phyloP scores from a whole-genome alignment of 1,139 yeast genomes.

The Hyphopichia pseudoburtonii region DNA sequence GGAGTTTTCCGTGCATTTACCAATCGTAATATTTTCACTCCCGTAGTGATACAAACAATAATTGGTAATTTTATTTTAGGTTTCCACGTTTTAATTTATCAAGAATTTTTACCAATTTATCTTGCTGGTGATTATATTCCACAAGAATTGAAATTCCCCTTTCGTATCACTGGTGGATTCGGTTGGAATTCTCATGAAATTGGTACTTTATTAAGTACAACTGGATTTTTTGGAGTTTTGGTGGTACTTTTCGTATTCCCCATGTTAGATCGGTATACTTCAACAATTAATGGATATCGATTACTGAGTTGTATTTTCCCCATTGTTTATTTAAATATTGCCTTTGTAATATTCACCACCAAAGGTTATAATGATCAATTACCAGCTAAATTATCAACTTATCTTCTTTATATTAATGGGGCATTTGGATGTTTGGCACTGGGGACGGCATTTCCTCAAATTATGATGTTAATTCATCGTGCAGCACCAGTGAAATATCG shows the following conservation, averaged over 20 bases:
- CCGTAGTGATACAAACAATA: conserved; percentile 41
- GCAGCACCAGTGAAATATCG: conserved; percentile 49
- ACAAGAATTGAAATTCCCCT: conserved; percentile 37
- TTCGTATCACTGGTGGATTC: conserved; percentile 29
- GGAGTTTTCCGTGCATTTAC: conserved; percentile 2
- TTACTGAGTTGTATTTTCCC: conserved; percentile 45
- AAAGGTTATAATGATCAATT: conserved; percentile 26
- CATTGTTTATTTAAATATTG: conserved; percentile 46
- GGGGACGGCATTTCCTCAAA: conserved; percentile 2
- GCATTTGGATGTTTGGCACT: conserved; percentile 20
- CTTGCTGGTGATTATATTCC: conserved; percentile 48
- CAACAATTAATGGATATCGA: conserved; percentile 45
- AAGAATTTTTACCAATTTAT: conserved; percentile 61
- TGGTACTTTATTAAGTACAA: conserved; percentile 53
- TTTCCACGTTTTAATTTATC: conserved; percentile 50
- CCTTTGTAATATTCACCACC: conserved; percentile 48
- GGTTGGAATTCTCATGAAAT: conserved; percentile 45
- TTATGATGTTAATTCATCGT: conserved; percentile 42
- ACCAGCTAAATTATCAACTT: conserved; percentile 23
- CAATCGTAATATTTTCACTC: conserved; percentile 22
- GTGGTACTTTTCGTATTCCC: conserved; percentile 56
- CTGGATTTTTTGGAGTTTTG: conserved; percentile 57
- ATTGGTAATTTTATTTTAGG: conserved; percentile 43
- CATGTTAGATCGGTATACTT: conserved; percentile 49
- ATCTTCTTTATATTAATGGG: conserved; percentile 25